These are phyloP conservation scores for Graphilbum ipis-grandicollis DNA, from an alignment of 2,329 filamentous ascomycete species.

Conservation along the genomic window DNA sequence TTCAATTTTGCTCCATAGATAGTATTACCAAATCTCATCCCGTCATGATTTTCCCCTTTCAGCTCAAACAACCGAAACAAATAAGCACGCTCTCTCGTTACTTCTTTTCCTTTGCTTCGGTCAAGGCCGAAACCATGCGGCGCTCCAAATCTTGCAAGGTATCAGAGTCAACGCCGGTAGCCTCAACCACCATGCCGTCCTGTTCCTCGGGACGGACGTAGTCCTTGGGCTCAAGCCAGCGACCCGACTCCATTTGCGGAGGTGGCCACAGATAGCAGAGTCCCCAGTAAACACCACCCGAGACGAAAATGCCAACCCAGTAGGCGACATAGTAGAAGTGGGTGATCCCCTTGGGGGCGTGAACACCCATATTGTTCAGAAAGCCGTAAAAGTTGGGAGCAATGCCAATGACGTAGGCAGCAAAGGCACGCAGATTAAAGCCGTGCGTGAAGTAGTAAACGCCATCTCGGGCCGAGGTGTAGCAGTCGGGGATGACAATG, in stretches of 20 bases:
- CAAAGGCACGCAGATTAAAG: conserved; percentile 8
- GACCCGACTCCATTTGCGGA: conserved; percentile 5
- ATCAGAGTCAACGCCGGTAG: not conserved
- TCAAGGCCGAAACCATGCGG: not conserved
- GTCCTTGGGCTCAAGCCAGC: conserved; percentile 8
- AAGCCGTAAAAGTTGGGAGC: conserved; percentile 24
- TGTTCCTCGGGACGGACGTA: conserved; percentile 15
- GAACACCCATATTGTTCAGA: conserved; percentile 21
- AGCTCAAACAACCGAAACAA: not conserved
- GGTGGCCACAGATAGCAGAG: conserved; percentile 9
- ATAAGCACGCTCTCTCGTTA: not conserved
- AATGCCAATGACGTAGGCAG: conserved; percentile 16
- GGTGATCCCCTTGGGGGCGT: conserved; percentile 15
- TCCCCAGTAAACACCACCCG: conserved; percentile 11
- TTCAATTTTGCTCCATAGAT: no score
- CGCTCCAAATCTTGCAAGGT: not conserved
- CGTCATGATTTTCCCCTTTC: no score
- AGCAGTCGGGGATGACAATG: conserved; percentile 18
- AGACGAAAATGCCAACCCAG: conserved; percentile 32
- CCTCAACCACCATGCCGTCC: not conserved
- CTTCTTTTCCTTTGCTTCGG: not conserved
- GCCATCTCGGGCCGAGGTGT: not conserved
- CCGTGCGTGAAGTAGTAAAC: conserved; percentile 9
- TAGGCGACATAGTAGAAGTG: conserved; percentile 39
- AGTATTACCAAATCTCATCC: no score